Conservation (phyloP, 2,329 filamentous ascomycete species). For the Penicillium sp. region DNA sequence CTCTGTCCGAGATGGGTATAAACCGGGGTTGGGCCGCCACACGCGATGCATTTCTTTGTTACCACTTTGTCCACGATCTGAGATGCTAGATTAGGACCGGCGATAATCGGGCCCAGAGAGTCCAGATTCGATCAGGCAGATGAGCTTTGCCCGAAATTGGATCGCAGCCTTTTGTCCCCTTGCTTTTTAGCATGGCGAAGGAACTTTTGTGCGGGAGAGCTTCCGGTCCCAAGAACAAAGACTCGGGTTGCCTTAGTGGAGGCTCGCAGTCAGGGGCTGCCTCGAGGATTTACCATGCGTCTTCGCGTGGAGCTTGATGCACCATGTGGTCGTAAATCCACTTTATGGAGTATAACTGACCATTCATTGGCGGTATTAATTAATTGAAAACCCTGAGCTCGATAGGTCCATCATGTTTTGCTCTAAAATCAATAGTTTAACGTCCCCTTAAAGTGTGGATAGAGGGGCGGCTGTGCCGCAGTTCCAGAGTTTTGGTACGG, state of each 20-base stretch:
- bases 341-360: not conserved
- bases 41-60: constrained; percentile 4
- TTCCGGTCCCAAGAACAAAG: constrained; percentile 13
- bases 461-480: constrained; percentile 3
- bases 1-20: not conserved
- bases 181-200: not conserved
- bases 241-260: constrained; percentile 10
- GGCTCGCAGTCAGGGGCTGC: constrained; percentile 5
- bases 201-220: constrained; percentile 4
- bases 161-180: not conserved
- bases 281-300: constrained; percentile 6
- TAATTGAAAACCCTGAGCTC: not conserved
- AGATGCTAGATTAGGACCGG: constrained; percentile 3
- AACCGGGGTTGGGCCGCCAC: constrained; percentile 6
- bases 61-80: constrained; percentile 2
- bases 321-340: constrained; percentile 9
- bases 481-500: not conserved
- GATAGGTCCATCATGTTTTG: not conserved
- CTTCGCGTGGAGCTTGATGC: constrained; percentile 7
- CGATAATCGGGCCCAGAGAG: not conserved
- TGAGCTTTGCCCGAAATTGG: constrained; percentile 4
- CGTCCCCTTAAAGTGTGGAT: not conserved
- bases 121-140: not conserved
- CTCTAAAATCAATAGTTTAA: constrained; percentile 3
- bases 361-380: not conserved